Evolutionary conservation across 306 rosid species (phyloP), one percentile per base, ranked within the genome.

Genomic region (Casuarina glauca): DNA sequence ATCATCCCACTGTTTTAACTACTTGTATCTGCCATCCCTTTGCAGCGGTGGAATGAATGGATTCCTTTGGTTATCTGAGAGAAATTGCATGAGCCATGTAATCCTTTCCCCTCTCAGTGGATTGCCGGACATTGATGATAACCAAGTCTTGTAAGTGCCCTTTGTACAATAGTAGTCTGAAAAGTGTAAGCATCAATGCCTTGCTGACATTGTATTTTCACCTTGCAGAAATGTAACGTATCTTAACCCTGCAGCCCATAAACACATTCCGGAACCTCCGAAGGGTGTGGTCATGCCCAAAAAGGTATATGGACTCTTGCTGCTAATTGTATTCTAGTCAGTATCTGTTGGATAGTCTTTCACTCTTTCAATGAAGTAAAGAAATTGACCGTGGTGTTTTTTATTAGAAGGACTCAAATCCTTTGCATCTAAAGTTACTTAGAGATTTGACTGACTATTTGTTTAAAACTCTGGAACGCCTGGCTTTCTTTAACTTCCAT

Each of bases 31-130:
- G 76, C 51, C 67, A 6, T 42, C 46, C 73, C 64, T 83, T 77
- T 77, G 73, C 91, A 95, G 98, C 43, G 93, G 87, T 73, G 97
- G 98, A 72, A 95, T 95, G 97, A 92, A 92, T 84, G 98, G 98
- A 78, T 89, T 9, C 82, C 78, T 92, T 73, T 91, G 91, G 93
- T 74, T 86, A 46, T 77, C 81, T 42, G 97, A 95, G 80, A 92
- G 97, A 81, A 95, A 90, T 87, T 89, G 74, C 44, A 9, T 87
- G 64, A 86, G 82, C 73, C 66, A 55, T 15, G 13, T 75, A 72
- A 87, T 92, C 75, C 75, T 74, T n/a, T 95, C 98, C 64, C 97
- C 98, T 55, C 39, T 95, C 80, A 83, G 75, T 46, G 96, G 96
- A 58, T 88, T 89, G 77, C 91, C 68, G 8, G 86, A 89, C 85